A percentile compares a stretch with the other conserved stretches of the same genome.
phyloP scores from a whole-genome alignment of 768 basidiomycete genomes.

The Lactarius hengduanensis region DNA sequence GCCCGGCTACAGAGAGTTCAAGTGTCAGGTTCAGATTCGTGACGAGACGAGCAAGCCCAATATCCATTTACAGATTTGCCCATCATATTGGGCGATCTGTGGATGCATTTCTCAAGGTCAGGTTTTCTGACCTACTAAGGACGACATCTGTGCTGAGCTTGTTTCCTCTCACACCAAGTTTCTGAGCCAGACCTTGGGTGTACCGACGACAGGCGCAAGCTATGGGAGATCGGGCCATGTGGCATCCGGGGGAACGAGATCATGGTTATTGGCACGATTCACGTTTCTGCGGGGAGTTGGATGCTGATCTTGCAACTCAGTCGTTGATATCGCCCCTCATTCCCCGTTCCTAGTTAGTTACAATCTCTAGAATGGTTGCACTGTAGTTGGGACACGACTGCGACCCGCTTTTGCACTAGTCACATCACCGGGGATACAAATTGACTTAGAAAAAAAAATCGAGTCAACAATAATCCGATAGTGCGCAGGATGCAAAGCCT shows the following conservation, averaged over 20 bases:
- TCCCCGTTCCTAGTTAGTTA: background rate
- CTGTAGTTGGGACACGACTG: too few relatives aligned
- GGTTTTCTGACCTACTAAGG: background rate
- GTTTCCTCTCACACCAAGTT: background rate
- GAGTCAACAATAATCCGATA: too few relatives aligned
- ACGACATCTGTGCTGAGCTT: background rate
- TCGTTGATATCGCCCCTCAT: background rate
- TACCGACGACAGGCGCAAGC: background rate
- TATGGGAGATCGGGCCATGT: constrained; percentile 3
- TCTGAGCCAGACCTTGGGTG: background rate
- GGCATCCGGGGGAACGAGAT: background rate
- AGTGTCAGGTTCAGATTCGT: constrained; percentile 12
- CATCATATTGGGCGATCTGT: constrained; percentile 18
- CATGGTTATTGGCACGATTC: constrained; percentile 13
- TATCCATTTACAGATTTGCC: constrained; percentile 8
- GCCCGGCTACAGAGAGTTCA: constrained; percentile 17
- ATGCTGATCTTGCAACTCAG: constrained; percentile 23
- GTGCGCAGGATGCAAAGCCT: too few relatives aligned
- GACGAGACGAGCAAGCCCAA: constrained; percentile 11
- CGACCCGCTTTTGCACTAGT: too few relatives aligned
- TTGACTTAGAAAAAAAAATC: too few relatives aligned
- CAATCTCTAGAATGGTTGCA: background rate
- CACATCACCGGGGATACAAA: too few relatives aligned
- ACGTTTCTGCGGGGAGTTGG: constrained; percentile 15
- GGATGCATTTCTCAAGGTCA: constrained; percentile 9